phyloP scores from a whole-genome alignment of 192 early-diverging fungal species.

The Podila epigama region DNA sequence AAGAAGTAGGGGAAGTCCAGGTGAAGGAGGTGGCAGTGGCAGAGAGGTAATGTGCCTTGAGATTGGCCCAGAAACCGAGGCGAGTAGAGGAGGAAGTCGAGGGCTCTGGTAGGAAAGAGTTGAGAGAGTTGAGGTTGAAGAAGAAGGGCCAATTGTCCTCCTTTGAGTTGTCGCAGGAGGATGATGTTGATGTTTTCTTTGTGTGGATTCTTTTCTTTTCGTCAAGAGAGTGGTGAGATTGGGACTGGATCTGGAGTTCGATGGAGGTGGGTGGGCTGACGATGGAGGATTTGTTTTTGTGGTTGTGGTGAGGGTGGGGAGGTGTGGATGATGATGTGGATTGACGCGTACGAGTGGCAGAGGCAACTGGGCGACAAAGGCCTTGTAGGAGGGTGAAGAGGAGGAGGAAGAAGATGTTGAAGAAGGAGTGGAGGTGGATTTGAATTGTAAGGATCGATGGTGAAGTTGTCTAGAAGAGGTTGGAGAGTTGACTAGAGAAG shows the following conservation, averaged over 20 bases:
- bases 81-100: slow-evolving; percentile 31
- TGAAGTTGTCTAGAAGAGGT: neutral
- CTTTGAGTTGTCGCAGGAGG: neutral
- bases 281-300: neutral
- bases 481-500: neutral
- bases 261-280: neutral
- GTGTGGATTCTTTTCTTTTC: neutral
- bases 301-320: neutral
- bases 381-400: slow-evolving; percentile 29
- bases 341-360: slow-evolving; percentile 5
- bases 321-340: slow-evolving; percentile 10
- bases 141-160: neutral
- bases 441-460: neutral
- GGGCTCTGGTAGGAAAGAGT: slow-evolving; percentile 28
- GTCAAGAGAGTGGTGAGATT: neutral
- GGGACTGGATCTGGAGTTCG: too few relatives aligned
- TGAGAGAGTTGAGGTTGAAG: slow-evolving; percentile 31
- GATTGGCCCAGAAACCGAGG: slow-evolving; percentile 39
- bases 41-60: slow-evolving; percentile 39
- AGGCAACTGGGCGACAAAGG: slow-evolving; percentile 39
- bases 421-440: slow-evolving; percentile 4
- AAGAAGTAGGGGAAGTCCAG: slow-evolving; percentile 9
- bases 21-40: slow-evolving; percentile 21
- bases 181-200: neutral
- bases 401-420: neutral